Percentiles rank a stretch among this genome's conserved stretches.
Evolutionary conservation across 108 stramenopile species (phyloP).

Genomic region (Fistulifera pelliculosa): DNA sequence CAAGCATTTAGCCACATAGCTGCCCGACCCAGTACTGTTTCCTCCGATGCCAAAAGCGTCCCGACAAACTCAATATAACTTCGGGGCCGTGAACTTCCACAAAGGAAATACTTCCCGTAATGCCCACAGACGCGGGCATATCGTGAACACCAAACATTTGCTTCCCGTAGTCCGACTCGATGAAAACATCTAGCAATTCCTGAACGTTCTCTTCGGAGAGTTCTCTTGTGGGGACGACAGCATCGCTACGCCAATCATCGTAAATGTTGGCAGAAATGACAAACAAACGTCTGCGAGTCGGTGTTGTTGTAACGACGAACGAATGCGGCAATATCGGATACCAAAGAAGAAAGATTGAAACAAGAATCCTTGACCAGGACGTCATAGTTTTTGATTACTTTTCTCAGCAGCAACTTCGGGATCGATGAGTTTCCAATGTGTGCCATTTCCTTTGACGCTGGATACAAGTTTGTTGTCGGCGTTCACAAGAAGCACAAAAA

Average conservation of each 20-base stretch:
- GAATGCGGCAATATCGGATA: too few relatives aligned
- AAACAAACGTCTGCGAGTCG: background rate
- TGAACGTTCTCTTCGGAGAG: conserved; percentile 55
- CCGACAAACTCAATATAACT: conserved; percentile 32
- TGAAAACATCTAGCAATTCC: conserved; percentile 47
- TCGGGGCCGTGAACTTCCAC: conserved; percentile 59
- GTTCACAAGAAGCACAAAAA: too few relatives aligned
- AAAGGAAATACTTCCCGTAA: conserved; percentile 59
- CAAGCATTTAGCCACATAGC: conserved; percentile 74
- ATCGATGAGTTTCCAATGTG: too few relatives aligned
- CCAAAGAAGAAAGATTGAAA: too few relatives aligned
- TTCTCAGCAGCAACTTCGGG: too few relatives aligned
- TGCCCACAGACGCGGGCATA: conserved; percentile 27
- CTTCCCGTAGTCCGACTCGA: conserved; percentile 59
- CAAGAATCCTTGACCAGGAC: too few relatives aligned
- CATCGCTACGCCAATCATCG: conserved; percentile 66
- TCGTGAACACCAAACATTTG: conserved; percentile 76
- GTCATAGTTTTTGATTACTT: too few relatives aligned
- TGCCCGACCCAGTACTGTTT: conserved; percentile 62
- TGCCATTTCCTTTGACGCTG: too few relatives aligned
- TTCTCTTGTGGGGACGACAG: conserved; percentile 22
- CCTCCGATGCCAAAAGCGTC: conserved; percentile 68
- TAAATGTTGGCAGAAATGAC: conserved; percentile 30
- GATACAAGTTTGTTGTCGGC: too few relatives aligned
- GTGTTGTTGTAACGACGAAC: too few relatives aligned